Conservation (phyloP, 2,329 filamentous ascomycete genomes). For the Aspergillus ustus region DNA sequence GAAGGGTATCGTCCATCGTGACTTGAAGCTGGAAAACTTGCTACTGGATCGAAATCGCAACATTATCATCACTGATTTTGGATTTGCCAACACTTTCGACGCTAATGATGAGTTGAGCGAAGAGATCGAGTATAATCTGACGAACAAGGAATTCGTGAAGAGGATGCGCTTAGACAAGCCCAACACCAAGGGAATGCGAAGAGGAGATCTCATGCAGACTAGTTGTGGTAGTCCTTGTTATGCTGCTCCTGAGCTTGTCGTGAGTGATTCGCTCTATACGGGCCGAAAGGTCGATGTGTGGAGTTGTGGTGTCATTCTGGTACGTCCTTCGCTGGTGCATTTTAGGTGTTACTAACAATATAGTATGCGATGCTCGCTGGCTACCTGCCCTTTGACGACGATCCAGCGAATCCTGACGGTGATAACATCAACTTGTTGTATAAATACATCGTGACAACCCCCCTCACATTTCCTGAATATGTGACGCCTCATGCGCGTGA, state of each 20-base stretch:
- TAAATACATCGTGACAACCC: constrained; percentile 98
- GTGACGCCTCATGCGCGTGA: constrained; percentile 96
- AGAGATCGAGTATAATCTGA: constrained; percentile 85
- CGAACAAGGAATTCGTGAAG: constrained; percentile 87
- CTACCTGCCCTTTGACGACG: constrained; percentile 96
- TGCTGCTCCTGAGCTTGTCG: constrained; percentile 93
- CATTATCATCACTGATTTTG: constrained; percentile 99
- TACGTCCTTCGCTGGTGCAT: constrained; percentile 55
- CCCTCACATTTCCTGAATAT: constrained; percentile 97
- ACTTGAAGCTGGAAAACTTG: constrained; percentile 94
- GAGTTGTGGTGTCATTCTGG: constrained; percentile 98
- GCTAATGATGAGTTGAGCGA: constrained; percentile 83
- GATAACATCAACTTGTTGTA: constrained; percentile 99
- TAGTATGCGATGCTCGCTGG: constrained; percentile 99
- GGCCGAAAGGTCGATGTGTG: constrained; percentile 98
- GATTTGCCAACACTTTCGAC: constrained; percentile 97
- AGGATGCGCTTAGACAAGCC: constrained; percentile 81
- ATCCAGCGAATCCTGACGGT: constrained; percentile 95
- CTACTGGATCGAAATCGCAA: constrained; percentile 95
- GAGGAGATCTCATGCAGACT: constrained; percentile 97
- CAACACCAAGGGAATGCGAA: constrained; percentile 73
- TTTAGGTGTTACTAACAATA: not conserved
- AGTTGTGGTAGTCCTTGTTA: constrained; percentile 98
- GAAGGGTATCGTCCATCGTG: constrained; percentile 96
- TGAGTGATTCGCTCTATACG: constrained; percentile 96